Percentiles rank a stretch among this genome's conserved stretches.
These are phyloP conservation scores for Xylariaceae sp. DNA, from an alignment of 2,329 filamentous ascomycete species.

Conservation along the genomic window DNA sequence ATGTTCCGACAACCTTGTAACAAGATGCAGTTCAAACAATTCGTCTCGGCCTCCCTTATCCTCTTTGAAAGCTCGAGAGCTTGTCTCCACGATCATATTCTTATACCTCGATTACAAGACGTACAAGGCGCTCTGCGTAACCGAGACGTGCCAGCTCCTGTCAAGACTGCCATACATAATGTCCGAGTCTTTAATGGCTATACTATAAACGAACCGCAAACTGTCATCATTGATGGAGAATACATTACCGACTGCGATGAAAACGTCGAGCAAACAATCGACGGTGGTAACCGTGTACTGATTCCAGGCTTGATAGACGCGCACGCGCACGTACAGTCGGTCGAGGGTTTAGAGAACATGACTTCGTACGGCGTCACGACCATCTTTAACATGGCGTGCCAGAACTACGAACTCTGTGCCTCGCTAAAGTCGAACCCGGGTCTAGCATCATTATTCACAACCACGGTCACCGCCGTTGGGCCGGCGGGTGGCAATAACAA, in stretches of 20 bases:
- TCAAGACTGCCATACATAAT: constrained; percentile 24
- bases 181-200: constrained; percentile 27
- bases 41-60: not conserved
- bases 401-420: constrained; percentile 22
- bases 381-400: constrained; percentile 33
- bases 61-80: constrained; percentile 1
- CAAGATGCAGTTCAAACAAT: constrained; percentile 8
- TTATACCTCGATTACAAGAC: constrained; percentile 4
- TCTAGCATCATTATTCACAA: constrained; percentile 17
- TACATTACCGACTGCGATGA: constrained; percentile 16
- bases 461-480: constrained; percentile 17
- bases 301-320: constrained; percentile 38
- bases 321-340: constrained; percentile 30
- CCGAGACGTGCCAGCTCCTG: constrained; percentile 9
- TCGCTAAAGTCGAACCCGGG: constrained; percentile 21
- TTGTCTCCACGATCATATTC: constrained; percentile 14
- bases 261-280: constrained; percentile 19
- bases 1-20: not conserved
- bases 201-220: constrained; percentile 14
- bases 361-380: constrained; percentile 35
- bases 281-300: constrained; percentile 31
- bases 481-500: constrained; percentile 12
- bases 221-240: constrained; percentile 21
- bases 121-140: constrained; percentile 10
- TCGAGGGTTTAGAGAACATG: constrained; percentile 25